These are phyloP conservation scores for Phytophthora tentaculata DNA, from an alignment of 352 stramenopile species.

Conservation along the genomic window DNA sequence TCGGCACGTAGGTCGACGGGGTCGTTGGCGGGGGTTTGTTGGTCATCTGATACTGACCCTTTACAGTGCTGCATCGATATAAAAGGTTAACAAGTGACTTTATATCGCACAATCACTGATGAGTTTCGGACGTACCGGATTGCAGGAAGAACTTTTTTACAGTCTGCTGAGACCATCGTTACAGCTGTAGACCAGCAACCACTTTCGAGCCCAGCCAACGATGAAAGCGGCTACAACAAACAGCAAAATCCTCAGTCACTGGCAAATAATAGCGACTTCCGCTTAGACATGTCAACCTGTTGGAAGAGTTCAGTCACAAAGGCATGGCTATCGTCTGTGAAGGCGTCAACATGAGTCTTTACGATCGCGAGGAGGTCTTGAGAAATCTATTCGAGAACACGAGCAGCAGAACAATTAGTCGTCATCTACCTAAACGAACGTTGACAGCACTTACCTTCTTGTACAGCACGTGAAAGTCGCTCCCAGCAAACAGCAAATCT, in stretches of 20 bases:
- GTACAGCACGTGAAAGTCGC: constrained; percentile 71
- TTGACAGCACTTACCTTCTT: constrained; percentile 47
- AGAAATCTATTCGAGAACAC: constrained; percentile 54
- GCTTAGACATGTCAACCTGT: constrained; percentile 30
- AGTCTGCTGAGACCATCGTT: constrained; percentile 72
- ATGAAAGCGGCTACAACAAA: constrained; percentile 45
- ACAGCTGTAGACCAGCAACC: constrained; percentile 73
- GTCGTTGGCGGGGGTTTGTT: constrained; percentile 82
- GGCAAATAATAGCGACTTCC: background rate
- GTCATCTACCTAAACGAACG: background rate
- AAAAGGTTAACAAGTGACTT: constrained; percentile 8
- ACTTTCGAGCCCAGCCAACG: constrained; percentile 50
- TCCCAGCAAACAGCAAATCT: constrained; percentile 73
- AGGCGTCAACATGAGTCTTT: constrained; percentile 36
- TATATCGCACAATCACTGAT: background rate
- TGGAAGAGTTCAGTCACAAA: constrained; percentile 63
- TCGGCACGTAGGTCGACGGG: constrained; percentile 77
- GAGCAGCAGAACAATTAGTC: background rate
- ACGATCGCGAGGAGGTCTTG: constrained; percentile 51
- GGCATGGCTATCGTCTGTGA: constrained; percentile 48
- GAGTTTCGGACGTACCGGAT: constrained; percentile 53
- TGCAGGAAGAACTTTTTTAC: constrained; percentile 87
- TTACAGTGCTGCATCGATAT: constrained; percentile 63
- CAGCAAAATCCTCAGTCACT: background rate
- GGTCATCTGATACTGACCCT: constrained; percentile 91